phyloP scores from a whole-genome alignment of 2,329 filamentous ascomycete genomes.

The Hortaea sp. region DNA sequence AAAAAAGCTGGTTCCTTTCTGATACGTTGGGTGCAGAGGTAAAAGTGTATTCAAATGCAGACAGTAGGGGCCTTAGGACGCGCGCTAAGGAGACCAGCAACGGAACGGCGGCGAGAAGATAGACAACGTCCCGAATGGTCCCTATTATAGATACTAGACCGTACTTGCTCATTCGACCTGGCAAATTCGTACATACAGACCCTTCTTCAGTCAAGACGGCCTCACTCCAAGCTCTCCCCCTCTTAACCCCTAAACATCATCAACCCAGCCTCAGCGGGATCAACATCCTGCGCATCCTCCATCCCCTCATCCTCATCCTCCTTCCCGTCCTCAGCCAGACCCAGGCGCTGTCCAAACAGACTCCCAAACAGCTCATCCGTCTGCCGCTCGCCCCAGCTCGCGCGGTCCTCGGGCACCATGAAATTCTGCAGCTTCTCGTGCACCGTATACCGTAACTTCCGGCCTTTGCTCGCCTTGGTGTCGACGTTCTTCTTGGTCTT shows the following conservation, averaged over 20 bases:
- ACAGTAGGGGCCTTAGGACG: too few species aligned
- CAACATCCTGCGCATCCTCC: constrained; percentile 13
- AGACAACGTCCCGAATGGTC: too few species aligned
- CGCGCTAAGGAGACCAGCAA: too few species aligned
- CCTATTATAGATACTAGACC: too few species aligned
- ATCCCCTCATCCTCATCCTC: constrained; percentile 20
- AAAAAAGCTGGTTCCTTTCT: too few species aligned
- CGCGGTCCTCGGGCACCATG: constrained; percentile 82
- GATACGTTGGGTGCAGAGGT: too few species aligned
- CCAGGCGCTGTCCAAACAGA: constrained; percentile 37
- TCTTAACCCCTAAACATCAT: constrained; percentile 22
- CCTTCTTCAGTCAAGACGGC: too few species aligned
- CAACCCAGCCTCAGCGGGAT: constrained; percentile 18
- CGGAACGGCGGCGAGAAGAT: too few species aligned
- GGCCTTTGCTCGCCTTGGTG: constrained; percentile 86
- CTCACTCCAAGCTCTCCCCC: not conserved
- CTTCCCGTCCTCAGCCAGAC: constrained; percentile 33
- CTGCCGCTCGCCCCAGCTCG: constrained; percentile 69
- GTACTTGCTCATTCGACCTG: too few species aligned
- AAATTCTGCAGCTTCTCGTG: constrained; percentile 98
- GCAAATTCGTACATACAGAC: too few species aligned
- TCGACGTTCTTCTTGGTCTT: constrained; percentile 84
- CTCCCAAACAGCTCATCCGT: constrained; percentile 53
- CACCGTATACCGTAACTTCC: constrained; percentile 87
- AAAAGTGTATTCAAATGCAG: too few species aligned